phyloP scores from a whole-genome alignment of 1,139 yeast genomes.

The Yamadazyma dendronema region DNA sequence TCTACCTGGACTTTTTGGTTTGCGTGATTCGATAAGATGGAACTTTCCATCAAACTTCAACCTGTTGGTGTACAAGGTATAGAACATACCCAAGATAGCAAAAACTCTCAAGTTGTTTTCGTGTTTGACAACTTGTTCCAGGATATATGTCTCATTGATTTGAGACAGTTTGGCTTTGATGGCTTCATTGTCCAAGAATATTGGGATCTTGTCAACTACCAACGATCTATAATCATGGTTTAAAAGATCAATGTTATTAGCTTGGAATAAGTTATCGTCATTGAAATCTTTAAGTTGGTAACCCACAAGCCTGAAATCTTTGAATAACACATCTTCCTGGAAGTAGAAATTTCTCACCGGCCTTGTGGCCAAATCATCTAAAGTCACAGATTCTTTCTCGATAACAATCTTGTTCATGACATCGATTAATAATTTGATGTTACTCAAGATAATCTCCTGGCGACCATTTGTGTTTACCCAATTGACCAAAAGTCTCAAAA shows the following conservation, averaged over 20 bases:
- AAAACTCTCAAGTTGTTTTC: slow-evolving; percentile 8
- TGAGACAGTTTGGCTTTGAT: slow-evolving; percentile 5
- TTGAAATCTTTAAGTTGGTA: slow-evolving; percentile 59
- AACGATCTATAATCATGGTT: slow-evolving; percentile 30
- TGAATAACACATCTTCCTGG: slow-evolving; percentile 60
- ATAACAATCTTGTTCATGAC: slow-evolving; percentile 4
- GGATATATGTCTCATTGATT: slow-evolving; percentile 1
- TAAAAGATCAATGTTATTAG: slow-evolving; percentile 30
- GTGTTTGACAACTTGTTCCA: slow-evolving; percentile 6
- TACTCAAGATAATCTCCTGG: background rate
- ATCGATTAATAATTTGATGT: background rate
- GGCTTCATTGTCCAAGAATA: slow-evolving; percentile 24
- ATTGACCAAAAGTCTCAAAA: slow-evolving; percentile 7
- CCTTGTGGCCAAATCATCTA: slow-evolving; percentile 14
- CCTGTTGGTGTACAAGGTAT: slow-evolving; percentile 3
- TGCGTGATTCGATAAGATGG: background rate
- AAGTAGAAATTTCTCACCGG: slow-evolving; percentile 54
- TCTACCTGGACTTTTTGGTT: too few species aligned
- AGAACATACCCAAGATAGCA: slow-evolving; percentile 9
- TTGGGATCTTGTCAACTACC: slow-evolving; percentile 21
- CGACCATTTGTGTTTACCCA: slow-evolving; percentile 4
- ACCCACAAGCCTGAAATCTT: slow-evolving; percentile 56
- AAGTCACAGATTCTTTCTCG: background rate
- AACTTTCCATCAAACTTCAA: slow-evolving; percentile 1
- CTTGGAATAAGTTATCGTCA: slow-evolving; percentile 42